Conservation (phyloP, 2,329 filamentous ascomycete genomes). For the Sporothrix humicola region DNA sequence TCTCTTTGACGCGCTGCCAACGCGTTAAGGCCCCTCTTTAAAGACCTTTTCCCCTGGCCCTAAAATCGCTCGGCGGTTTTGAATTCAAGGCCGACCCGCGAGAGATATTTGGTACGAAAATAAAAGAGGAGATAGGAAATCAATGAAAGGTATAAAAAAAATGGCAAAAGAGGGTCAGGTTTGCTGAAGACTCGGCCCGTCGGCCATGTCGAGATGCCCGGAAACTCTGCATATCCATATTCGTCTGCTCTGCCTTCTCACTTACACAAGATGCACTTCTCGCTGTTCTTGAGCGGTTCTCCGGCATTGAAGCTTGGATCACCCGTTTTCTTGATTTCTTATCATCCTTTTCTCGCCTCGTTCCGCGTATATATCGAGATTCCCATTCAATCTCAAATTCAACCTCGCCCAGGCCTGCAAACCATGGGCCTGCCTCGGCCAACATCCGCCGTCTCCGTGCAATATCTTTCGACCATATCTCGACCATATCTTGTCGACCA, state of each 20-base stretch:
- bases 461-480: neutral
- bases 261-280: neutral
- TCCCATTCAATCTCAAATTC: neutral
- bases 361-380: conserved; percentile 9
- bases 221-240: neutral
- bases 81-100: neutral
- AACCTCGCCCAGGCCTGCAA: neutral
- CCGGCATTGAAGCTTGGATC: neutral
- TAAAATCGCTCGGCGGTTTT: conserved; percentile 25
- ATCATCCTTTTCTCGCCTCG: neutral
- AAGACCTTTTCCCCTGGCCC: conserved; percentile 25
- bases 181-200: neutral
- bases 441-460: conserved; percentile 15
- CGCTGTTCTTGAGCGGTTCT: neutral
- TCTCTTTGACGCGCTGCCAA: neutral
- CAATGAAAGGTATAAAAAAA: neutral
- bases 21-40: conserved; percentile 10
- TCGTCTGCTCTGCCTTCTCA: neutral
- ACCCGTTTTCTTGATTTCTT: neutral
- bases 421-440: conserved; percentile 3
- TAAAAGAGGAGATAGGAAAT: neutral
- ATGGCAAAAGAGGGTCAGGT: neutral
- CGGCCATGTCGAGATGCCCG: neutral
- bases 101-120: neutral
- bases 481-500: neutral